phyloP scores from a whole-genome alignment of 495 filamentous ascomycete species.

The Penicillium angulare region DNA sequence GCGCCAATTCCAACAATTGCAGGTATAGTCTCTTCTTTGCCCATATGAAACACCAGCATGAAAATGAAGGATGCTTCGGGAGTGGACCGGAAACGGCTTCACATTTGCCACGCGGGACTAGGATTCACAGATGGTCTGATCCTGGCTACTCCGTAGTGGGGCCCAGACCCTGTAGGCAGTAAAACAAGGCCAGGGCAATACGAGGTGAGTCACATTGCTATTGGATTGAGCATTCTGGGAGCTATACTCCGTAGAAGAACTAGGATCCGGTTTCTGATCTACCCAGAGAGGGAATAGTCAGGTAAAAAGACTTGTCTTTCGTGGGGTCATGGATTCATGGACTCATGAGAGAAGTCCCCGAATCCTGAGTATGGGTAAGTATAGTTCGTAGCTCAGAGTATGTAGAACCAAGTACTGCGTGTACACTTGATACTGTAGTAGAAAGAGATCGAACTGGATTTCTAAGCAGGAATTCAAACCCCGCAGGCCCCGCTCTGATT shows the following conservation, averaged over 20 bases:
- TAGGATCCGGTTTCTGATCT: not conserved
- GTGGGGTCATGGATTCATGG: no score
- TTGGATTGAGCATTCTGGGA: not conserved
- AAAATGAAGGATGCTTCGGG: not conserved
- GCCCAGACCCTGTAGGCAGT: not conserved
- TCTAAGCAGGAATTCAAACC: slow-evolving; percentile 11
- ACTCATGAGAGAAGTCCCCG: no score
- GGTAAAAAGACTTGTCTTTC: no score
- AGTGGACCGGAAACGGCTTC: not conserved
- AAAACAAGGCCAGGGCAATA: not conserved
- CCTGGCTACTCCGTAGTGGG: not conserved
- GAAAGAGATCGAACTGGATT: slow-evolving; percentile 19
- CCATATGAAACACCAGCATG: no score
- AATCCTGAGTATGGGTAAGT: no score
- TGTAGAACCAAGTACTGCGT: not conserved
- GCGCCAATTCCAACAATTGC: no score
- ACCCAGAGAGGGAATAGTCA: no score
- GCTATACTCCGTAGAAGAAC: not conserved
- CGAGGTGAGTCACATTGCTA: not conserved
- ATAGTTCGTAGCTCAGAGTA: no score
- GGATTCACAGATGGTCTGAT: not conserved
- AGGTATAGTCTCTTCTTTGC: no score
- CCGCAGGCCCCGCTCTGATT: slow-evolving; percentile 12
- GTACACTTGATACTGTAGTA: not conserved
- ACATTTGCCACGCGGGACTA: not conserved